phyloP scores from a whole-genome alignment of 2,329 filamentous ascomycete genomes.

The Alternaria sp. region DNA sequence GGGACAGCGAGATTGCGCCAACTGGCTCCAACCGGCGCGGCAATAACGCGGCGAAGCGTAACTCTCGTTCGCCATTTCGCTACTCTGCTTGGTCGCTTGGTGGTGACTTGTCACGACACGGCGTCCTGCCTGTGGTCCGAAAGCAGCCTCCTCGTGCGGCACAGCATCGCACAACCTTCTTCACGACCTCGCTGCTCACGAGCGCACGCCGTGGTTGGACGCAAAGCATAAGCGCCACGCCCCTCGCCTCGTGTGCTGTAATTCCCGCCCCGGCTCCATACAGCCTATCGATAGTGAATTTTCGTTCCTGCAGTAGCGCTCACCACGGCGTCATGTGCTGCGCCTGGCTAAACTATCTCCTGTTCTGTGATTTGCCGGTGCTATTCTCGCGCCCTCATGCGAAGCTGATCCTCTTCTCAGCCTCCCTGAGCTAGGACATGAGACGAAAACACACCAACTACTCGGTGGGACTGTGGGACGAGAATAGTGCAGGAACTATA shows the following conservation, averaged over 20 bases:
- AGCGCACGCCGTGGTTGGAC: background rate
- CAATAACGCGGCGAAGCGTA: slow-evolving; percentile 8
- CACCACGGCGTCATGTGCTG: background rate
- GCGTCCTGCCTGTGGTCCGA: background rate
- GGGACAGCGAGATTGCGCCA: slow-evolving; percentile 15
- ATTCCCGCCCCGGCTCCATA: background rate
- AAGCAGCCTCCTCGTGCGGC: background rate
- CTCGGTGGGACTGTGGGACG: background rate
- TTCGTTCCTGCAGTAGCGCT: slow-evolving; percentile 15
- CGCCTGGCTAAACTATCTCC: slow-evolving; percentile 2
- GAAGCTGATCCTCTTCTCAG: slow-evolving; percentile 1
- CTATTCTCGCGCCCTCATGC: slow-evolving; percentile 7
- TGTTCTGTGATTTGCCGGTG: slow-evolving; percentile 2
- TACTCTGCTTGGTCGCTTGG: slow-evolving; percentile 2
- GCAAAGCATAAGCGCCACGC: background rate
- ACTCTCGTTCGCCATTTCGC: background rate
- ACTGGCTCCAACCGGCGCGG: slow-evolving; percentile 12
- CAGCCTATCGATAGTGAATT: slow-evolving; percentile 8
- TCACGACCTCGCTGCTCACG: background rate
- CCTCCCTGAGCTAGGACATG: background rate
- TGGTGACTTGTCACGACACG: slow-evolving; percentile 1
- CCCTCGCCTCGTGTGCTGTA: background rate
- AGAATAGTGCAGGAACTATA: background rate
- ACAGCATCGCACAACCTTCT: background rate
- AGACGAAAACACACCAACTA: background rate